Conservation (phyloP, 306 rosid species). For the Cyamopsis tetragonoloba region DNA sequence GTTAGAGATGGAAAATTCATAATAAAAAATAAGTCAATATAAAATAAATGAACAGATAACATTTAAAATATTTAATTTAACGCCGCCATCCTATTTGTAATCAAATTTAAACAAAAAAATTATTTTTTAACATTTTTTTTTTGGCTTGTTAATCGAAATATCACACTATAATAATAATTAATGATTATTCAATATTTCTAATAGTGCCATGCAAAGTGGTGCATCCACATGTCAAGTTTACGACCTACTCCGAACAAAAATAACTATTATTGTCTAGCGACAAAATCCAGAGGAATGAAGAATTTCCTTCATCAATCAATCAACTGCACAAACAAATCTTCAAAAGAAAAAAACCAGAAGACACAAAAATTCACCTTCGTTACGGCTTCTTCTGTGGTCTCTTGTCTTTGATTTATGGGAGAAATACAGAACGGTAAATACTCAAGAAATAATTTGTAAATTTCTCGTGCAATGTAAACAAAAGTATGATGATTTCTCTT, state of each 20-base stretch:
- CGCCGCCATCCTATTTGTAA: too few relatives aligned
- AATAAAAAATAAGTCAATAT: too few relatives aligned
- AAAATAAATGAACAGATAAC: too few relatives aligned
- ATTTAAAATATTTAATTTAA: too few relatives aligned
- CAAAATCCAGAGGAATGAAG: slow-evolving; percentile 18
- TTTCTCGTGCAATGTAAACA: background rate
- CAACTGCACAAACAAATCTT: background rate
- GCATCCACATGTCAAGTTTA: slow-evolving; percentile 22
- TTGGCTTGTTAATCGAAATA: too few relatives aligned
- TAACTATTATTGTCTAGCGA: slow-evolving; percentile 21
- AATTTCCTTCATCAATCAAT: slow-evolving; percentile 14
- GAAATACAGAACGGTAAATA: slow-evolving; percentile 54
- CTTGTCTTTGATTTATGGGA: slow-evolving; percentile 28
- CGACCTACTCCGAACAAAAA: slow-evolving; percentile 2
- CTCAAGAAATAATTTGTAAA: background rate
- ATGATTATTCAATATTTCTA: too few relatives aligned
- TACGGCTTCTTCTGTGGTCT: slow-evolving; percentile 12
- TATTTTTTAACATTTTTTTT: too few relatives aligned
- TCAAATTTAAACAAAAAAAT: too few relatives aligned
- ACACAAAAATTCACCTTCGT: slow-evolving; percentile 5
- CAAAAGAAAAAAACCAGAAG: background rate
- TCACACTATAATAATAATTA: too few relatives aligned
- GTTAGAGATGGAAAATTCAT: too few relatives aligned
- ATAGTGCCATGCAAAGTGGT: slow-evolving; percentile 14
- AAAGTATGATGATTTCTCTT: background rate